Conservation (phyloP, 768 basidiomycete genomes). For the Boletus vinaceobasis region DNA sequence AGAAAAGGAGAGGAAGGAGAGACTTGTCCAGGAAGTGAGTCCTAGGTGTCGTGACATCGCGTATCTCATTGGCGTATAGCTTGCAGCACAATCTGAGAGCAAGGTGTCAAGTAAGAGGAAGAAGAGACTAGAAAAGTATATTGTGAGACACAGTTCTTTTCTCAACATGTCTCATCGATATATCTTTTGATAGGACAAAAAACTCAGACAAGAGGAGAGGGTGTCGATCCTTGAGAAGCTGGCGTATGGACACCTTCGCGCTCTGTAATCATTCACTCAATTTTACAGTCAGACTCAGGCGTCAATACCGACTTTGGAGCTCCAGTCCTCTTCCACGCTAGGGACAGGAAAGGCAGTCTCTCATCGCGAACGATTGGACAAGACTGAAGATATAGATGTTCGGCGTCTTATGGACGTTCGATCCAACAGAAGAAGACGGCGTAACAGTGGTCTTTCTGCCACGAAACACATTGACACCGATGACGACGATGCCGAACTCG, state of each 20-base stretch:
- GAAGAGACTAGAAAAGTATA: slow-evolving; percentile 88
- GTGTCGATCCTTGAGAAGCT: slow-evolving; percentile 74
- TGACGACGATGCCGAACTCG: slow-evolving; percentile 34
- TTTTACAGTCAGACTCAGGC: slow-evolving; percentile 71
- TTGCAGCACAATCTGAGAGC: slow-evolving; percentile 50
- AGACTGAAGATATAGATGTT: slow-evolving; percentile 56
- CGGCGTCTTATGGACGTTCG: slow-evolving; percentile 50
- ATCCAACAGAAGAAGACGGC: slow-evolving; percentile 48
- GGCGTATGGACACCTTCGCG: slow-evolving; percentile 47
- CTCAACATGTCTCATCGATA: background rate
- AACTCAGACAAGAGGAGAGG: slow-evolving; percentile 88
- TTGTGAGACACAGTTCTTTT: slow-evolving; percentile 47
- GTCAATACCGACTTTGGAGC: slow-evolving; percentile 51
- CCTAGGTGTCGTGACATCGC: background rate
- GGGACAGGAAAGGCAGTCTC: slow-evolving; percentile 69
- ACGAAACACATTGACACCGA: slow-evolving; percentile 23
- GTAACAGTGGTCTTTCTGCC: slow-evolving; percentile 26
- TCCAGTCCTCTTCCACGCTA: slow-evolving; percentile 81
- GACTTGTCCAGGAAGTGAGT: slow-evolving; percentile 59
- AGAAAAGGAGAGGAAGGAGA: slow-evolving; percentile 57
- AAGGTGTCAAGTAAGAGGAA: slow-evolving; percentile 84
- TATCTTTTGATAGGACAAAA: slow-evolving; percentile 64
- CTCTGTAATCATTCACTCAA: slow-evolving; percentile 8
- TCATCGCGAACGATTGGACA: slow-evolving; percentile 56
- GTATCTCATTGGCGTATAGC: slow-evolving; percentile 15